Base-by-base conservation (phyloP, 352 stramenopile genomes). In the Thraustochytrium striatum region DNA sequence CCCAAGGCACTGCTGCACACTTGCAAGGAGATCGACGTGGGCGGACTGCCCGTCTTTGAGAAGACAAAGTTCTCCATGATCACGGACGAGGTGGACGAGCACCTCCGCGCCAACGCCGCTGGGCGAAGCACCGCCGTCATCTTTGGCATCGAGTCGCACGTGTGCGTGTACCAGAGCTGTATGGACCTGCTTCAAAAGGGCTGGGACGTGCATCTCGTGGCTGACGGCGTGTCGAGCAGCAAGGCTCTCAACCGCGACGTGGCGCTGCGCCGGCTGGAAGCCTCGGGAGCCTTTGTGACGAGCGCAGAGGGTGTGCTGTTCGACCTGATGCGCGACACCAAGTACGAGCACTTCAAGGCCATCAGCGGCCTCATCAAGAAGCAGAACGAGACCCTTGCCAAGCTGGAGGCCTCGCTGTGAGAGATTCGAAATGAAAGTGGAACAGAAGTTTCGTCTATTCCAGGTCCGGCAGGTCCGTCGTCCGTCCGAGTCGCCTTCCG, bases 1-100 rank as follows among this genome's bases (percentile, higher is more conserved):
- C 89, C 89, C 1, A 93, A 83, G n/a, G 55, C 44, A 47, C 70
- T 80, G 13, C 30, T 52, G 0, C 11, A 28, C 21, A 83, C 38
- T 21, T 83, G 39, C 52, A 35, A 50, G 36, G 52, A 89, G 72
- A 68, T 93, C 3, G 73, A 85, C 28, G 79, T 84, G 47, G 81
- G 84, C 32, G 82, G 85, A 61, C 78, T 87, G 44, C 88, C 88
- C 33, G 87, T 92, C 2, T 98, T 97, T 78, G 92, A 98, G 87
- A 99, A 99, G 89, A 98, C 95, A 83, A 87, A 95, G 69, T 99
- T 99, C 85, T 97, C 91, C 19, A 99, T 99, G 96, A 84, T 97
- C 47, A 97, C 94, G n/a, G 84, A 87, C 32, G 93, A 98, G 75
- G 91, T 98, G 13, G 50, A 43, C 8, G 38, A 61, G 30, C 70